A percentile compares a stretch with the other conserved stretches of the same genome.
Evolutionary conservation across 306 rosid species (phyloP).

Genomic region (Gillenia trifoliata): DNA sequence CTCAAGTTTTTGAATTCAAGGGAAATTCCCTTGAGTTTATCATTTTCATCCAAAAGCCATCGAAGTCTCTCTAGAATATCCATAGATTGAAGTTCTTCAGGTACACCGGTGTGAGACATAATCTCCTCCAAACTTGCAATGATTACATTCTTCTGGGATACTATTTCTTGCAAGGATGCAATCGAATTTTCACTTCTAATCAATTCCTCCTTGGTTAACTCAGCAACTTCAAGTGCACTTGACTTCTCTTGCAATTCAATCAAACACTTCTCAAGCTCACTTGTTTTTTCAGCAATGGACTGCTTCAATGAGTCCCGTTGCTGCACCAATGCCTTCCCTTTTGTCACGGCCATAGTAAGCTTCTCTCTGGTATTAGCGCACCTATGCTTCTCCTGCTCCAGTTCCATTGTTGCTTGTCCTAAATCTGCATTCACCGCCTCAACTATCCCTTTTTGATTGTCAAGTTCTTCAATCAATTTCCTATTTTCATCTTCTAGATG

Average conservation of each 20-base stretch:
- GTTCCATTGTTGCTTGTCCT: conserved; percentile 53
- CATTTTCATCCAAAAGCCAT: conserved; percentile 69
- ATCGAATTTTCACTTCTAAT: conserved; percentile 46
- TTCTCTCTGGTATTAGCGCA: conserved; percentile 74
- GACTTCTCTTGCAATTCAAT: conserved; percentile 70
- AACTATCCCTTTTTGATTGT: conserved; percentile 39
- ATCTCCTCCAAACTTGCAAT: conserved; percentile 57
- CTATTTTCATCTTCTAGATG: conserved; percentile 59
- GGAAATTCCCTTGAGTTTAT: conserved; percentile 45
- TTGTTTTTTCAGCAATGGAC: conserved; percentile 57
- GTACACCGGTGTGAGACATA: conserved; percentile 42
- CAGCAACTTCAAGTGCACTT: conserved; percentile 69
- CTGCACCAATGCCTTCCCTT: conserved; percentile 95
- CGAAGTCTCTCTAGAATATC: conserved; percentile 59
- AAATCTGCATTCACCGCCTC: conserved; percentile 50
- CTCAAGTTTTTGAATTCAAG: conserved; percentile 52
- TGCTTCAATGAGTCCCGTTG: conserved; percentile 77
- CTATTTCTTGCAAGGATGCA: conserved; percentile 56
- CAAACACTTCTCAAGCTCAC: conserved; percentile 63
- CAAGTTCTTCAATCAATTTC: conserved; percentile 60
- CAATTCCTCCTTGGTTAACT: conserved; percentile 55
- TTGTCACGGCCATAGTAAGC: conserved; percentile 89
- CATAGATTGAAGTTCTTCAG: conserved; percentile 44
- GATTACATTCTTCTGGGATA: conserved; percentile 42
- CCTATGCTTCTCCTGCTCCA: conserved; percentile 80